Base-by-base conservation (phyloP, 768 basidiomycete species). In the Suillus lakei region DNA sequence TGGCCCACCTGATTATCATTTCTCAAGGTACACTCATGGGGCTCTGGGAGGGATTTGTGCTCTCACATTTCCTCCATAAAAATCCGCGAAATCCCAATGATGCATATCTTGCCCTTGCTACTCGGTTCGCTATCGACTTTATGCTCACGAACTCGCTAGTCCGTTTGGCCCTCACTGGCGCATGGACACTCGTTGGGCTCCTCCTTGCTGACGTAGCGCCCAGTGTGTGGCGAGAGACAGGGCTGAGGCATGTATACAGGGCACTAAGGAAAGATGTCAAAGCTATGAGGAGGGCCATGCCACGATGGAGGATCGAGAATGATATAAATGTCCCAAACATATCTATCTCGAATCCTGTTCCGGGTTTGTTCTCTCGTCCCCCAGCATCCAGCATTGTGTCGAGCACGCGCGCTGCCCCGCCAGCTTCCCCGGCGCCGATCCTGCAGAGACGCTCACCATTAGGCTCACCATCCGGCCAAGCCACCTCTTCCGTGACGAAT, bases 11-110 rank as follows among this genome's bases (percentile, higher is more conserved):
- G 4, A 39, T 41, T 6, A 28, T 39, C 5, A 18, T 41, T 15
- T 12, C 21, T 59, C 28, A 28, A 84, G 86, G 88, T 26, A 87
- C 88, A 15, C 82, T 93, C 64, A 80, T 93, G 61, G 92, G 91
- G 7, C 79, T 92, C n/a, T 93, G 91, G 90, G 91, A 93, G 76
- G 91, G 92, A 53, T 83, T 90, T 30, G 86, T 91, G 38, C 81
- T 91, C 60, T 85, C 87, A 39, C 91, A 92, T 69, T 92, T 91
- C 73, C 76, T 91, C 68, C 84, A 84, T 65, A 90, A 90, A 73
- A 84, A 83, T 77, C 90, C 90, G 32, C 71, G 64, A 63, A 41
- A 59, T 59, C 90, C 91, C 0, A 80, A 81, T 63, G 91, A 92
- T 74, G 91, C 91, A 12, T 91, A 88, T 76, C 77, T 92, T 61